Evolutionary conservation across 2,329 filamentous ascomycete genomes (phyloP).

Genomic region (Uncinocarpus reesii): DNA sequence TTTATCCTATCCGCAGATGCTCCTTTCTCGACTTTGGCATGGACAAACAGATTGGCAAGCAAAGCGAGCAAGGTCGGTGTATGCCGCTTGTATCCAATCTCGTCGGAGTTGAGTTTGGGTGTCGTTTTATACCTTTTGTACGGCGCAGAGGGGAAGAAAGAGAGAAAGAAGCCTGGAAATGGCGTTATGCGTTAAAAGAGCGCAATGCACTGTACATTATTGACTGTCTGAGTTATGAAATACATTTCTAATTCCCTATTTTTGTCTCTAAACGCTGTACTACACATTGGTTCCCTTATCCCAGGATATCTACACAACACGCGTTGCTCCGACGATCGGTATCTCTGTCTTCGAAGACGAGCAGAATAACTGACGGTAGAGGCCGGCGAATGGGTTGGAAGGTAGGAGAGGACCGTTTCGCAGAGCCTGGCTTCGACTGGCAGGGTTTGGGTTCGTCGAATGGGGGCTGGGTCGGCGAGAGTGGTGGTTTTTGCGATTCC

Average conservation of each 20-base stretch:
- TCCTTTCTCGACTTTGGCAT: background rate
- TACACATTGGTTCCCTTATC: background rate
- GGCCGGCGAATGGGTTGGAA: too few relatives aligned
- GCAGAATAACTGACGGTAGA: too few relatives aligned
- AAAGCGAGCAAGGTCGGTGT: background rate
- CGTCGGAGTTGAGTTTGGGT: constrained; percentile 1
- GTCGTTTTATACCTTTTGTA: constrained; percentile 2
- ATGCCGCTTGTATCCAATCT: background rate
- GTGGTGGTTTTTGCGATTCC: too few relatives aligned
- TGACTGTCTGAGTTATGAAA: background rate
- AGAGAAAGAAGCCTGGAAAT: background rate
- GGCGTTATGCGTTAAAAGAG: background rate
- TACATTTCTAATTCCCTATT: background rate
- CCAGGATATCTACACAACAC: too few relatives aligned
- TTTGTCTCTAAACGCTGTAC: too few relatives aligned
- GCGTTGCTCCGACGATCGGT: too few relatives aligned
- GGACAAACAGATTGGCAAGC: background rate
- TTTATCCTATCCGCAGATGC: background rate
- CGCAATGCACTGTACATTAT: constrained; percentile 8
- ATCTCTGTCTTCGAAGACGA: too few relatives aligned
- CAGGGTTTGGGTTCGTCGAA: too few relatives aligned
- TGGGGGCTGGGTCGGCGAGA: too few relatives aligned
- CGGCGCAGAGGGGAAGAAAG: background rate
- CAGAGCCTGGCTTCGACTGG: too few relatives aligned
- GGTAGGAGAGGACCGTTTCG: too few relatives aligned